These are phyloP conservation scores for Botrytis fragariae DNA, from an alignment of 2,329 filamentous ascomycete genomes.

Conservation along the genomic window DNA sequence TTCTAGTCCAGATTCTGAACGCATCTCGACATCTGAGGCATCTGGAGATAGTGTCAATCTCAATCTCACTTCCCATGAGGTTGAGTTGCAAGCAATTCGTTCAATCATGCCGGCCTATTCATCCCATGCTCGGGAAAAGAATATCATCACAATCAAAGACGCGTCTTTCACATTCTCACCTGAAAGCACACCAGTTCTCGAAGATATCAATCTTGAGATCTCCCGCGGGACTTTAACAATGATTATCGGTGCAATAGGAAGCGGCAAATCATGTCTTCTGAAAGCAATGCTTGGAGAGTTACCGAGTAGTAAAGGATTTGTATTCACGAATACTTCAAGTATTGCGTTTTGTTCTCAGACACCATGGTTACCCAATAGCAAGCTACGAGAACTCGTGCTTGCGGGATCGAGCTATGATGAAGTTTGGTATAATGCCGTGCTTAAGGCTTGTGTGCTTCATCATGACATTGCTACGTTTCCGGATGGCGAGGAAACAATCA, in stretches of 20 bases:
- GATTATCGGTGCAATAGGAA: slow-evolving; percentile 37
- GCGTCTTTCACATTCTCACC: background rate
- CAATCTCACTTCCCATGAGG: background rate
- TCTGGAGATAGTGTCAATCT: background rate
- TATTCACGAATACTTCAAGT: slow-evolving; percentile 18
- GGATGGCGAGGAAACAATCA: slow-evolving; percentile 31
- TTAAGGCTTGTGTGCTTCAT: slow-evolving; percentile 31
- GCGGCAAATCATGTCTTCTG: slow-evolving; percentile 36
- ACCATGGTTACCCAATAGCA: slow-evolving; percentile 46
- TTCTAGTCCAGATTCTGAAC: background rate
- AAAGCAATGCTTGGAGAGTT: slow-evolving; percentile 36
- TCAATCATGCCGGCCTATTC: background rate
- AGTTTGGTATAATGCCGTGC: slow-evolving; percentile 32
- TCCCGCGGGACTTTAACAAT: slow-evolving; percentile 26
- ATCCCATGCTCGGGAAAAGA: background rate
- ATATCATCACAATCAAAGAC: background rate
- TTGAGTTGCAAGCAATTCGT: background rate
- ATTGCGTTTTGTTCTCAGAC: slow-evolving; percentile 46
- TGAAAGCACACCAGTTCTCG: slow-evolving; percentile 9
- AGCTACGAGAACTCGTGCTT: slow-evolving; percentile 43
- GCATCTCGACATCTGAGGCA: background rate
- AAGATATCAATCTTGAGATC: slow-evolving; percentile 24
- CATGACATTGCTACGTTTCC: slow-evolving; percentile 31
- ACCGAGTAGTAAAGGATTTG: slow-evolving; percentile 20
- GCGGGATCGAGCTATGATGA: slow-evolving; percentile 35